phyloP scores from a whole-genome alignment of 352 stramenopile species.

The Pythium angustatum region DNA sequence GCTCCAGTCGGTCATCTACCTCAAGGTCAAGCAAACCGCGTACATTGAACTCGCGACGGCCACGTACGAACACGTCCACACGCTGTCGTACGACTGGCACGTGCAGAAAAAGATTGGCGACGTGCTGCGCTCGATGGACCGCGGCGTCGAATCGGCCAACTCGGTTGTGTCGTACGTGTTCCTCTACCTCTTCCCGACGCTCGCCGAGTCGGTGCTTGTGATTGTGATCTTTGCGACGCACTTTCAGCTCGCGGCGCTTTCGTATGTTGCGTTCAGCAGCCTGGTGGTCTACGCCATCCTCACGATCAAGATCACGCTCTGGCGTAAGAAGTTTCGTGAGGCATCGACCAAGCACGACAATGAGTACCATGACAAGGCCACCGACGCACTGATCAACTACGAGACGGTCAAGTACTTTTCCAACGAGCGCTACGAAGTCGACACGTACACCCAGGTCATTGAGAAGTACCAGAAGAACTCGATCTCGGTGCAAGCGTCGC shows the following conservation, averaged over 20 bases:
- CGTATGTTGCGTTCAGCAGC: slow-evolving; percentile 93
- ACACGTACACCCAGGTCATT: slow-evolving; percentile 91
- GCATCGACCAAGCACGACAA: slow-evolving; percentile 95
- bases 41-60: slow-evolving; percentile 97
- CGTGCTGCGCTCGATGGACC: slow-evolving; percentile 94
- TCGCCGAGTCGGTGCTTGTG: slow-evolving; percentile 95
- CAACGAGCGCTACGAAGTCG: slow-evolving; percentile 92
- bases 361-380: slow-evolving; percentile 97
- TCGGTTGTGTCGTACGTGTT: slow-evolving; percentile 98
- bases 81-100: slow-evolving; percentile 97
- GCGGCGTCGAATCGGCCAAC: slow-evolving; percentile 91
- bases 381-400: slow-evolving; percentile 97
- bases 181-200: slow-evolving; percentile 94
- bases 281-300: slow-evolving; percentile 95
- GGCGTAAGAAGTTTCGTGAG: slow-evolving; percentile 97
- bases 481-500: slow-evolving; percentile 91
- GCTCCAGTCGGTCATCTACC: slow-evolving; percentile 93
- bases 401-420: slow-evolving; percentile 99
- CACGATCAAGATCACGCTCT: slow-evolving; percentile 97
- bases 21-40: slow-evolving; percentile 96
- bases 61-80: slow-evolving; percentile 96
- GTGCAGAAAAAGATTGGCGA: slow-evolving; percentile 97
- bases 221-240: slow-evolving; percentile 91
- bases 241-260: slow-evolving; percentile 92
- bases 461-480: slow-evolving; percentile 93